These are phyloP conservation scores for Epichloe coenophiala DNA, from an alignment of 2,329 filamentous ascomycete genomes.

Conservation along the genomic window DNA sequence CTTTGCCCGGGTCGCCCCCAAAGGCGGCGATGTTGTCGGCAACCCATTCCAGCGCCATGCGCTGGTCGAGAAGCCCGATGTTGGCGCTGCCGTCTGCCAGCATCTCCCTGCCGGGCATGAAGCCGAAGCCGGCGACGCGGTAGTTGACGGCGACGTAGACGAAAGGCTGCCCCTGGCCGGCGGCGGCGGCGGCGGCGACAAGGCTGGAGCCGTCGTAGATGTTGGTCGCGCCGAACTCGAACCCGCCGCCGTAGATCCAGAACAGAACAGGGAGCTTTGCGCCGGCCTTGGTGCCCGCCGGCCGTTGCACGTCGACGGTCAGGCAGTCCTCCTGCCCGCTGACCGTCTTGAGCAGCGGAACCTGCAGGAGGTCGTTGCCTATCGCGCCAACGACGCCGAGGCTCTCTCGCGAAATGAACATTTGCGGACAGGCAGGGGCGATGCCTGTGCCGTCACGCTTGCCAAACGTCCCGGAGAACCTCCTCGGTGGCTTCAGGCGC, in stretches of 20 bases:
- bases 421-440: constrained; percentile 57
- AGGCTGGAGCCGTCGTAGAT: constrained; percentile 1
- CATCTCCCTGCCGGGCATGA: constrained; percentile 1
- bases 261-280: constrained; percentile 48
- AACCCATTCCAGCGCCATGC: constrained; percentile 44
- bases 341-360: constrained; percentile 42
- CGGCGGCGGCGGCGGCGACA: constrained; percentile 24
- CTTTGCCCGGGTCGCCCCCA: constrained; percentile 46
- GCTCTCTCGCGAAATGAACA: constrained; percentile 41
- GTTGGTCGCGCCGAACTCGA: not conserved
- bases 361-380: constrained; percentile 35
- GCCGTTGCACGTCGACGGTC: constrained; percentile 45
- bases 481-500: constrained; percentile 55
- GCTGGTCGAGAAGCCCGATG: constrained; percentile 43
- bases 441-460: constrained; percentile 44
- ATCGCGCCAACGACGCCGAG: constrained; percentile 27
- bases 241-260: constrained; percentile 4
- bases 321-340: constrained; percentile 52
- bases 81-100: constrained; percentile 47
- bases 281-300: constrained; percentile 36
- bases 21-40: constrained; percentile 49
- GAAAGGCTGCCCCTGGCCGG: constrained; percentile 11
- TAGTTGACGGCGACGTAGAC: constrained; percentile 2
- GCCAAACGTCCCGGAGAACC: constrained; percentile 41
- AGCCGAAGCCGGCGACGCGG: constrained; percentile 2